Evolutionary conservation across 306 rosid genomes (phyloP), one percentile per base, ranked within the genome.

Genomic region (Vigna mungo): DNA sequence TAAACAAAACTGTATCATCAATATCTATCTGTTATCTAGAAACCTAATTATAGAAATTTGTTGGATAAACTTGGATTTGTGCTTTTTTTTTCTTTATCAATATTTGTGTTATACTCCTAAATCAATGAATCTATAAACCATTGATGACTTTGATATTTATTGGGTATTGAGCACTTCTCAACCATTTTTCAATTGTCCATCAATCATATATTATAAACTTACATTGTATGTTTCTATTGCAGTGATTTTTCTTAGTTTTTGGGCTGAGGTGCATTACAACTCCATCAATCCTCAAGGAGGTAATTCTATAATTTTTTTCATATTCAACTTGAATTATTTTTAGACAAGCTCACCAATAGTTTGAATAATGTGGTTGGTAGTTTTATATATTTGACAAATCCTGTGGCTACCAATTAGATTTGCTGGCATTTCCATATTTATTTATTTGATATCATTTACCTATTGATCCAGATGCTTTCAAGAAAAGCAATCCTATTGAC

Each of bases 231-330:
- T 62, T 25, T 49, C 41, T 83, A 58, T 71, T 74, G 91, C 94
- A 94, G 97, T 83, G 73, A 88, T 94, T 84, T 86, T 82, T 83
- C 81, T 94, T 83, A 92, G 98, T 78, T 92, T 94, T 87, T 94
- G 97, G 98, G 98, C 98, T 27, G 97, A 94, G 80, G 97, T 94
- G 81, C 98, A 94, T 84, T 94, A 94, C 91, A 94, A 91, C 86
- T 94, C 98, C 66, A 89, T 92, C 75, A 85, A 87, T 81, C 92
- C 95, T 79, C 92, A 82, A 85, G 93, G 91, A 89, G 97, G 97
- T 94, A 90, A 47, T 25, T 72, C 37, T 79, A 68, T 51, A 34
- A 34, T 52, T 30, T 11, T 21, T 75, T 80, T 21, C n/a, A 36
- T 51, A 39, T 54, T 68, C 79, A 54, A 56, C 17, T 84, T 41